phyloP scores from a whole-genome alignment of 768 basidiomycete species.

The Tulasnella sp. region DNA sequence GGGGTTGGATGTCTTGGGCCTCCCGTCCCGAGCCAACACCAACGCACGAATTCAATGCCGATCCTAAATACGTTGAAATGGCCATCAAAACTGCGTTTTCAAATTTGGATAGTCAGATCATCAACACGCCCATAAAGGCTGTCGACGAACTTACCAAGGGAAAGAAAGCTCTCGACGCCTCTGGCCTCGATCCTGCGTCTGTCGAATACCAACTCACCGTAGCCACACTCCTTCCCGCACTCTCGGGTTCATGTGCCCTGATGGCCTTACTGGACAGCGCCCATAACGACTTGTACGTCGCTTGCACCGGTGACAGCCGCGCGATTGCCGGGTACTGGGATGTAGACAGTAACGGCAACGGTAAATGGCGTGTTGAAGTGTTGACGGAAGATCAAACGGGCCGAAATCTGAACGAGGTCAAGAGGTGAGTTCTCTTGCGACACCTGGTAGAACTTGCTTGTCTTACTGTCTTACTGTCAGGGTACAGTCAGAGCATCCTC shows the following conservation, averaged over 20 bases:
- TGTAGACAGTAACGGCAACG: conserved; percentile 45
- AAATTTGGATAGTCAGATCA: conserved; percentile 73
- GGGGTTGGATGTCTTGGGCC: not conserved
- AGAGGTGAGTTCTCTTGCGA: conserved; percentile 42
- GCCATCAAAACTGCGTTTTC: conserved; percentile 70
- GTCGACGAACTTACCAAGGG: conserved; percentile 45
- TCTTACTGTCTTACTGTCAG: conserved; percentile 29
- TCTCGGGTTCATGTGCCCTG: conserved; percentile 86
- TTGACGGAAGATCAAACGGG: conserved; percentile 95
- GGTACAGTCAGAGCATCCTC: conserved; percentile 71
- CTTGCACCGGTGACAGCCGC: conserved; percentile 84
- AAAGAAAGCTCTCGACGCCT: conserved; percentile 43
- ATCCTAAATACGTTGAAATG: conserved; percentile 43
- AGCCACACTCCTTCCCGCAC: conserved; percentile 66
- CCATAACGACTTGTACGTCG: conserved; percentile 72
- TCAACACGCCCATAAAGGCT: conserved; percentile 62
- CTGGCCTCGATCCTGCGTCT: conserved; percentile 25
- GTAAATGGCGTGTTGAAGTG: conserved; percentile 85
- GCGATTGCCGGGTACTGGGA: conserved; percentile 94
- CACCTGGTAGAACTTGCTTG: not conserved
- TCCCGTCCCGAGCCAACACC: not conserved
- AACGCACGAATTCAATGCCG: conserved; percentile 28
- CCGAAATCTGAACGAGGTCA: conserved; percentile 71
- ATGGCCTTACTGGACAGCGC: conserved; percentile 79
- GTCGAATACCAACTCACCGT: conserved; percentile 52